These are phyloP conservation scores for Fragaria nilgerrensis DNA, from an alignment of 306 rosid species.

Conservation along the genomic window DNA sequence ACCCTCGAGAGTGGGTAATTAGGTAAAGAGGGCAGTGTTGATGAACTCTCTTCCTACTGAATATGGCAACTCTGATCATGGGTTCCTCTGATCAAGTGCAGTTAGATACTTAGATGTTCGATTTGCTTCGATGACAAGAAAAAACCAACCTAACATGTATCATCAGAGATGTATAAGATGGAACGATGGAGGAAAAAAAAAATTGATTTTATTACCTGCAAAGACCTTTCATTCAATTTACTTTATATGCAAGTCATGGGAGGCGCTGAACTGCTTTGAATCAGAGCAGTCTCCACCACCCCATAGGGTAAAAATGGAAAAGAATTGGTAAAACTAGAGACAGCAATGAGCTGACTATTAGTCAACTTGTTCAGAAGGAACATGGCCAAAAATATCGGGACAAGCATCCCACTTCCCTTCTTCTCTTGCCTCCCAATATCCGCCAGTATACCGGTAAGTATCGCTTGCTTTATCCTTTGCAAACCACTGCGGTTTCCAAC, in stretches of 20 bases:
- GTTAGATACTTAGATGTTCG: not conserved
- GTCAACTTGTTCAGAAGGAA: conserved; percentile 62
- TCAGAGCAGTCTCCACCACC: conserved; percentile 10
- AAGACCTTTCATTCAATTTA: conserved; percentile 39
- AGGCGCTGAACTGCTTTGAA: conserved; percentile 27
- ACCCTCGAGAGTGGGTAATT: no score
- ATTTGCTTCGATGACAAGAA: not conserved
- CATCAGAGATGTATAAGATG: not conserved
- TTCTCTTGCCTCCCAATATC: conserved; percentile 93
- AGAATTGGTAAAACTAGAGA: conserved; percentile 29
- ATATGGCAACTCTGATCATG: not conserved
- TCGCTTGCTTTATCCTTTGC: conserved; percentile 69
- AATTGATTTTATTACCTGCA: conserved; percentile 38
- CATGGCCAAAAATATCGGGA: conserved; percentile 91
- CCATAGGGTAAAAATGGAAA: conserved; percentile 40
- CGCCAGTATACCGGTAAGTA: conserved; percentile 73
- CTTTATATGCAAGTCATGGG: conserved; percentile 49
- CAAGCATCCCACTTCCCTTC: conserved; percentile 73
- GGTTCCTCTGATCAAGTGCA: not conserved
- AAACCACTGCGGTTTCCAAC: conserved; percentile 98
- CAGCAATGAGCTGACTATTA: conserved; percentile 41
- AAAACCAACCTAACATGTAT: not conserved
- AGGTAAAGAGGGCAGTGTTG: not conserved
- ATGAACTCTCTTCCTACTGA: not conserved
- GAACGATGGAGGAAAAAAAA: conserved; percentile 14